Conservation (phyloP, 768 basidiomycete genomes). For the Pulveroboletus sp. region DNA sequence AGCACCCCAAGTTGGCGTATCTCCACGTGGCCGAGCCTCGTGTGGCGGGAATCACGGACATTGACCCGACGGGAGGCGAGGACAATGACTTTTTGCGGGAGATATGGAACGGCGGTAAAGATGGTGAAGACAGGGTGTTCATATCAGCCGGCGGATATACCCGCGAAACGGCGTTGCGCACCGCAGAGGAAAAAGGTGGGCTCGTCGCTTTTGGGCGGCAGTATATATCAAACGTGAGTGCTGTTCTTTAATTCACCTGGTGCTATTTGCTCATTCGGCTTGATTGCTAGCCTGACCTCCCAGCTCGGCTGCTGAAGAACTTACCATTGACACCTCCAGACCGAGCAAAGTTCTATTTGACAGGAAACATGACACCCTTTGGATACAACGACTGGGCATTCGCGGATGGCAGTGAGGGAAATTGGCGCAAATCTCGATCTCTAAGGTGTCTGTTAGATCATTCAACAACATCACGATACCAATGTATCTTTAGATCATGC, state of each 20-base stretch:
- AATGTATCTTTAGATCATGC: too few species aligned
- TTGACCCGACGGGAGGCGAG: slow-evolving; percentile 1
- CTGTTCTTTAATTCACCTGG: too few species aligned
- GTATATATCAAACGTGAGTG: slow-evolving; percentile 1
- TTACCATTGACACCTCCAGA: too few species aligned
- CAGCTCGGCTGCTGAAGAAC: too few species aligned
- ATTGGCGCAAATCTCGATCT: too few species aligned
- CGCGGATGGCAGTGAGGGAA: too few species aligned
- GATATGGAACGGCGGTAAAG: slow-evolving; percentile 36
- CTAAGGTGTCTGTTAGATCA: too few species aligned
- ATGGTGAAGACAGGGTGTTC: slow-evolving; percentile 26
- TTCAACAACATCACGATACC: too few species aligned
- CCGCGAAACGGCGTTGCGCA: slow-evolving; percentile 35
- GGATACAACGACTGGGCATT: too few species aligned
- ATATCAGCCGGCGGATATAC: slow-evolving; percentile 46
- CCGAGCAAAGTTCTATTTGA: too few species aligned
- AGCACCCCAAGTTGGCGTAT: slow-evolving; percentile 40
- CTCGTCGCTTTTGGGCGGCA: slow-evolving; percentile 26
- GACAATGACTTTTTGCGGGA: slow-evolving; percentile 2
- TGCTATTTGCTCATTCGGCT: background rate
- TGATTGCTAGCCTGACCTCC: background rate
- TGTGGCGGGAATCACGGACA: slow-evolving; percentile 5
- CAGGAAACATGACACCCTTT: too few species aligned
- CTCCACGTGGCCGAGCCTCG: slow-evolving; percentile 39
- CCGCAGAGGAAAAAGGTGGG: slow-evolving; percentile 28